These are phyloP conservation scores for Geoglossum cookeanum DNA, from an alignment of 2,329 filamentous ascomycete genomes.

Conservation along the genomic window DNA sequence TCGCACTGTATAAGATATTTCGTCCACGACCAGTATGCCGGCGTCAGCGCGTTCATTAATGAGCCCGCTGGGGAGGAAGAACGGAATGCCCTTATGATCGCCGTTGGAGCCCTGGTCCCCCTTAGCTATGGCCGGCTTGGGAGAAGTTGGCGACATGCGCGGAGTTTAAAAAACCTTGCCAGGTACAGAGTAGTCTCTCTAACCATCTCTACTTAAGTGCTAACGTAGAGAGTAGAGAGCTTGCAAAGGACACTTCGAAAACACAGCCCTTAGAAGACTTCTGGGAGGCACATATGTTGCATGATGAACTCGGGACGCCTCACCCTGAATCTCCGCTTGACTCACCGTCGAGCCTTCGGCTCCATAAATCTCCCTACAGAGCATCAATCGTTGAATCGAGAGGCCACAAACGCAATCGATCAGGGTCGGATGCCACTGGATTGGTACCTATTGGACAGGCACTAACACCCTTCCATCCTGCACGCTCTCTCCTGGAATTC, in stretches of 20 bases:
- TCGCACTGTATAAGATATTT: slow-evolving; percentile 48
- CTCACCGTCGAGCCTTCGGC: slow-evolving; percentile 25
- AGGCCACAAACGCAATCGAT: slow-evolving; percentile 36
- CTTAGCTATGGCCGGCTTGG: slow-evolving; percentile 71
- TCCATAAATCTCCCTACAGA: slow-evolving; percentile 17
- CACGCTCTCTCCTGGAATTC: slow-evolving; percentile 59
- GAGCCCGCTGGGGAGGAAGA: slow-evolving; percentile 57
- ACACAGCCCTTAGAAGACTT: slow-evolving; percentile 53
- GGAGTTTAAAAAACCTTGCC: slow-evolving; percentile 54
- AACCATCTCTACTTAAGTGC: slow-evolving; percentile 8
- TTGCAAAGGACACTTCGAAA: slow-evolving; percentile 46
- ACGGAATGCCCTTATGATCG: slow-evolving; percentile 80
- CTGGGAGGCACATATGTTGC: slow-evolving; percentile 46
- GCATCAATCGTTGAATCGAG: slow-evolving; percentile 17
- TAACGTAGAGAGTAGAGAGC: slow-evolving; percentile 18
- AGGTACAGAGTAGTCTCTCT: slow-evolving; percentile 25
- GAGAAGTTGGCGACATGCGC: slow-evolving; percentile 74
- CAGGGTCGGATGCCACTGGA: slow-evolving; percentile 41
- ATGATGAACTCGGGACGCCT: slow-evolving; percentile 15
- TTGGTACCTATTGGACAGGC: slow-evolving; percentile 41
- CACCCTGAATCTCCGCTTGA: slow-evolving; percentile 10
- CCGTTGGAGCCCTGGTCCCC: slow-evolving; percentile 75
- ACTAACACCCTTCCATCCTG: slow-evolving; percentile 65
- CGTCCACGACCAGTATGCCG: slow-evolving; percentile 65
- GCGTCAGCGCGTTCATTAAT: slow-evolving; percentile 83